Base-by-base conservation (phyloP, 2,329 filamentous ascomycete genomes). In the Neocatenulostroma microsporum region DNA sequence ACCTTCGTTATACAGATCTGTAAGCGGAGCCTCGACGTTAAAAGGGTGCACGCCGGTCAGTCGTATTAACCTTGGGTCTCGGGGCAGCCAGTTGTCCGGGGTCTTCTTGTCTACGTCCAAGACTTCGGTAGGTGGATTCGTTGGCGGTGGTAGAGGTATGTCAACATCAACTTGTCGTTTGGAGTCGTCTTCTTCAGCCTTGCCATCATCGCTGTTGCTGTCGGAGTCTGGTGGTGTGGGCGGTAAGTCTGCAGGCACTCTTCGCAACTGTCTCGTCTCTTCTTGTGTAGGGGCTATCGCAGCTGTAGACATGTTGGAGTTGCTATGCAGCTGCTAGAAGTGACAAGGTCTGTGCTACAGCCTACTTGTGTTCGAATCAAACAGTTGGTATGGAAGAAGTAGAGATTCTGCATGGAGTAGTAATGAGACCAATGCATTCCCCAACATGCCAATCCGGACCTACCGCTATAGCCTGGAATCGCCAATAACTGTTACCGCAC, bases 11-110 rank as follows among this genome's bases (percentile, higher is more conserved):
- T 79, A 94, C 1, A 94, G 67, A n/a, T 78, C 77, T 37, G 76
- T 84, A 7, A 95, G 64, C 0, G 88, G 87, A 8, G 88, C 74
- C 62, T 95, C 88, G 32, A 84, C 81, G 51, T 95, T 95, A 68
- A 93, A 94, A 1, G 88, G 88, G 60, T 94, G 88, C 5, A 84
- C 74, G 17, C 88, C 88, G 9, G 88, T 95, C 11, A 95, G 68
- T 34, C 88, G 75, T 46, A 95, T 91, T 12, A 95, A 68, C 26
- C 87, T 74, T 1, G 82, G 70, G 62, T 94, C 87, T 57, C 88
- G 73, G 15, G 79, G 72, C 14, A 95, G 83, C 66, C 89, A 84
- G 47, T 63, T 68, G 55, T 95, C 88, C 7, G 88, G 88, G 0
- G 87, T 95, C 44, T 82, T 81, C 45, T 83, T 69, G 56, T 94